Percentiles rank a stretch among this genome's conserved stretches.
phyloP scores from a whole-genome alignment of 1,284 basidiomycete species.

The Ustilago cynodontis region DNA sequence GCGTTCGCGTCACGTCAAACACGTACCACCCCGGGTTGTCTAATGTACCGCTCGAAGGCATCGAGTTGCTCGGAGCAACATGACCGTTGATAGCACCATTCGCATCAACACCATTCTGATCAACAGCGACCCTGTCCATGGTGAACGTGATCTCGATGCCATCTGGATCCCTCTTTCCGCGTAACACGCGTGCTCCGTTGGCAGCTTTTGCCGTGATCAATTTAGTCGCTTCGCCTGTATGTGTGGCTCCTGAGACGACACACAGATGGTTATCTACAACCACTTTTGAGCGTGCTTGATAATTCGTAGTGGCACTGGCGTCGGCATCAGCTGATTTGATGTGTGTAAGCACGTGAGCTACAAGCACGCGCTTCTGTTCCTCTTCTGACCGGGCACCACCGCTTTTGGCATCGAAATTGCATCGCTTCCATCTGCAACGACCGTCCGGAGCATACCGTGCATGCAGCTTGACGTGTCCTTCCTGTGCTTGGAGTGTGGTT shows the following conservation, averaged over 20 bases:
- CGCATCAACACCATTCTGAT: background rate
- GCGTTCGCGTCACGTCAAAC: constrained; percentile 65
- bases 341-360: constrained; percentile 55
- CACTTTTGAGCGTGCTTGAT: constrained; percentile 7
- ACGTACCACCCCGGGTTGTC: constrained; percentile 60
- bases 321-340: constrained; percentile 21
- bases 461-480: constrained; percentile 54
- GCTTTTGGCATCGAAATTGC: constrained; percentile 42
- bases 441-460: constrained; percentile 41
- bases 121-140: constrained; percentile 11
- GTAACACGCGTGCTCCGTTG: constrained; percentile 31
- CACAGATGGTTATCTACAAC: constrained; percentile 37
- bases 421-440: constrained; percentile 58
- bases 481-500: constrained; percentile 38
- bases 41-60: constrained; percentile 51
- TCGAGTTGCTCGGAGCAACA: constrained; percentile 17
- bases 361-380: constrained; percentile 25
- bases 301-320: background rate
- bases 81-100: constrained; percentile 17
- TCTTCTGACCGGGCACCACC: background rate
- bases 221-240: constrained; percentile 34
- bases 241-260: constrained; percentile 23
- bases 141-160: constrained; percentile 26
- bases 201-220: constrained; percentile 18
- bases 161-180: constrained; percentile 32